Evolutionary conservation across 2,329 filamentous ascomycete genomes (phyloP).

Genomic region (Beauveria sp.): DNA sequence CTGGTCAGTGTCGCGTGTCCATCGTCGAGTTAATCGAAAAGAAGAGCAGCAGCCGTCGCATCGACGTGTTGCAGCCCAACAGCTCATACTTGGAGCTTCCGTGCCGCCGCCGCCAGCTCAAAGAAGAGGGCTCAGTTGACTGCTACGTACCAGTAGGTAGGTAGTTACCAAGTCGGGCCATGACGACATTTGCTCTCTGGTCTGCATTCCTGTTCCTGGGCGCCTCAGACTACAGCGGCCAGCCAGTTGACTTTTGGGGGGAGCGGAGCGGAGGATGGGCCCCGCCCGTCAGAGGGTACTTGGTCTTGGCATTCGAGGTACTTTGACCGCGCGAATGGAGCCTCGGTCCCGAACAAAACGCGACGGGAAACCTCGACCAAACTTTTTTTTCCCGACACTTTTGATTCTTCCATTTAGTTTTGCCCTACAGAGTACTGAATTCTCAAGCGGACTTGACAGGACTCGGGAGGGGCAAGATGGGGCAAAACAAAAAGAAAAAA

Average conservation of each 20-base stretch:
- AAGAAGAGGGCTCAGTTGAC: neutral
- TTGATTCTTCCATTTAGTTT: neutral
- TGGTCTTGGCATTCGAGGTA: slow-evolving; percentile 8
- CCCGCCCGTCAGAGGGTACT: slow-evolving; percentile 6
- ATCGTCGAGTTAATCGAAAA: neutral
- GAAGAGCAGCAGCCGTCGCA: too few relatives aligned
- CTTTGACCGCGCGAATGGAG: neutral
- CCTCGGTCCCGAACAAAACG: slow-evolving; percentile 1
- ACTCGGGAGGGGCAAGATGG: too few relatives aligned
- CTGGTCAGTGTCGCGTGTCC: neutral
- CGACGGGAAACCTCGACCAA: neutral
- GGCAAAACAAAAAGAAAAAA: too few relatives aligned
- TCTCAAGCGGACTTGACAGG: too few relatives aligned
- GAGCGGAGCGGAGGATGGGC: too few relatives aligned
- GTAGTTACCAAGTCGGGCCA: neutral
- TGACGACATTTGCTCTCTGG: neutral
- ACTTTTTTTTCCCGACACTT: neutral
- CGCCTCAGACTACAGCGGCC: neutral
- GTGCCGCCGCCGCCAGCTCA: neutral
- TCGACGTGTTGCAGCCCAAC: neutral
- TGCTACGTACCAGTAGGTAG: too few relatives aligned
- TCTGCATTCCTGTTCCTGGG: neutral
- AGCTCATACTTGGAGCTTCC: neutral
- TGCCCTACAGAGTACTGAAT: too few relatives aligned
- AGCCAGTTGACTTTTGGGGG: neutral